Evolutionary conservation across 768 basidiomycete species (phyloP).

Genomic region (Auricularia auricula-judae): DNA sequence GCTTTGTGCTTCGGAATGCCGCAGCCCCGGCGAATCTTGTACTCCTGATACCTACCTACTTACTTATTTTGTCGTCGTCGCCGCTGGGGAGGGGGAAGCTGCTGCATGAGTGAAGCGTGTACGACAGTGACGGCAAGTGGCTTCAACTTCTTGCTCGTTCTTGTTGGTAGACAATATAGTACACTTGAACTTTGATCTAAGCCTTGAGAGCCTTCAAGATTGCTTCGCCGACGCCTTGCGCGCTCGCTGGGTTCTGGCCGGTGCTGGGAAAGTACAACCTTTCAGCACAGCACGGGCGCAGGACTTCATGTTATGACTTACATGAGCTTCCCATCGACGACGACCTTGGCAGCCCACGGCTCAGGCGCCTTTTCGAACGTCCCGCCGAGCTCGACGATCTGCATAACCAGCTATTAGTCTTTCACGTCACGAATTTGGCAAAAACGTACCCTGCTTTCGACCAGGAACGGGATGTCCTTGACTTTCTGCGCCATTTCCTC

Average conservation of each 20-base stretch:
- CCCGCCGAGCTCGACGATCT: conserved; percentile 53
- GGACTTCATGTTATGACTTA: background rate
- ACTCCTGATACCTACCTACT: too few species aligned
- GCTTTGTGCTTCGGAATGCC: too few species aligned
- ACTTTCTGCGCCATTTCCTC: conserved; percentile 7
- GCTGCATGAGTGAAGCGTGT: too few species aligned
- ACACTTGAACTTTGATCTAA: background rate
- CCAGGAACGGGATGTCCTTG: conserved; percentile 56
- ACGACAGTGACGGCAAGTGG: too few species aligned
- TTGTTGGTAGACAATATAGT: too few species aligned
- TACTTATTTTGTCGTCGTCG: too few species aligned
- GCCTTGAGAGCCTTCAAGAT: conserved; percentile 37
- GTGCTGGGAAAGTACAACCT: conserved; percentile 19
- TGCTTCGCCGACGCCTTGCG: conserved; percentile 42
- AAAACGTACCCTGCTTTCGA: conserved; percentile 36
- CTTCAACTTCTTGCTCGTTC: too few species aligned
- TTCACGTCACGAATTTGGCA: too few species aligned
- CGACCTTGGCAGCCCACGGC: conserved; percentile 31
- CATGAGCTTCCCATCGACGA: conserved; percentile 37
- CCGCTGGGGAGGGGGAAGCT: too few species aligned
- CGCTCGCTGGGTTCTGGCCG: conserved; percentile 67
- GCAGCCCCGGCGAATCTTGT: too few species aligned
- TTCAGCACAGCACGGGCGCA: background rate
- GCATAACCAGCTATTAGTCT: too few species aligned
- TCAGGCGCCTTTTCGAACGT: conserved; percentile 45